Evolutionary conservation across 2,329 filamentous ascomycete species (phyloP), one percentile per base, ranked within the genome.

Genomic region (Cercospora zeina): DNA sequence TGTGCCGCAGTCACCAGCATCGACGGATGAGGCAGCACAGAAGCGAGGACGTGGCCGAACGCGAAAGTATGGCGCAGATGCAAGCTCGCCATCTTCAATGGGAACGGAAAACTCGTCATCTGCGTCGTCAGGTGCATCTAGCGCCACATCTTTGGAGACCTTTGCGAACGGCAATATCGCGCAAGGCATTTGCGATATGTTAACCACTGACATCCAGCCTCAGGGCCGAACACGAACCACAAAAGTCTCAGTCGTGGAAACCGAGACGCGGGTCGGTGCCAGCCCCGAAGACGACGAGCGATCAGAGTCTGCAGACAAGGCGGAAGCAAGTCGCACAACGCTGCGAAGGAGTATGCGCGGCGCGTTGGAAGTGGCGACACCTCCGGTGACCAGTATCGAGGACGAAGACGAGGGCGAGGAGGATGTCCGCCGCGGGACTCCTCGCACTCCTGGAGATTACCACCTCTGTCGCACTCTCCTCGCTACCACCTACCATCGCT

Each of bases 391-490:
- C 21, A 71, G 67, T 54, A 73, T 74, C 62, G 71, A 75, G 54
- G 55, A 36, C 16, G 51, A 62, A 34, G 62, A 62, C n/a, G 64
- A 68, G 10, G 61, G 59, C 19, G 58, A 61, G 9, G 64, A 71
- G 27, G 24, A 27, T 27, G 62, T 67, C 62, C 64, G 77, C 72
- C 54, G 77, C 71, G 53, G 77, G 68, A 58, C 73, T 55, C 27
- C 78, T 57, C 66, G 77, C 67, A 69, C 70, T 69, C 79, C 80
- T 62, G 73, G 82, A 70, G 76, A 84, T 76, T 97, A 97, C 77
- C 88, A 90, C 31, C 85, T 93, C 19, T 96, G 91, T 0, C 83
- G 87, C 0, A 81, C 88, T 11, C 82, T 97, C 0, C 85, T 97
- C 0, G 86, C 87, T 0, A 88, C 92, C 65, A 87, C 89, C 78